Base-by-base conservation (phyloP, 257 asterid genomes). In the Penstemon newberryi region DNA sequence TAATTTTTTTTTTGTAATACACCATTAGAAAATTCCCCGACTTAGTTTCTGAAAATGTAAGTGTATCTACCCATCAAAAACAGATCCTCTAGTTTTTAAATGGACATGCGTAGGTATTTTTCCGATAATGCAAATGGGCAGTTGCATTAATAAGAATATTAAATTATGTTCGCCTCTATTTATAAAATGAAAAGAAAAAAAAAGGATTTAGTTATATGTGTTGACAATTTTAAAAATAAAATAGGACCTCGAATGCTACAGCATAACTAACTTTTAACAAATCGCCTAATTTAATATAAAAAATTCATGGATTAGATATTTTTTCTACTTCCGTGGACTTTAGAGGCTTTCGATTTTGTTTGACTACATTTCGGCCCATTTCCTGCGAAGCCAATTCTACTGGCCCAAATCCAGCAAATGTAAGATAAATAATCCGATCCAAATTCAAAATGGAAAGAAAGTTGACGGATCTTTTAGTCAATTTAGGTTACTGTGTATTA, bases 211-310 rank as follows among this genome's bases (percentile, higher is more conserved):
- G 5, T 41, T 71, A 25, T 25, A 40, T 25, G 61, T 65, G 77
- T 65, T 76, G 73, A 76, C 70, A 60, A 60, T 43, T 60, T 40
- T 25, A 47, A 62, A 66, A 57, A 41, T 67, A 47, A 25, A 67
- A 47, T 46, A 49, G 56, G 19, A 12, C 40, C 36, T 6, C n/a
- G 78, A 77, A 54, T 37, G 70, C 39, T 64, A 73, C 78, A 10
- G 47, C 56, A 33, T 69, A 77, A 69, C 82, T 50, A 77, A 73
- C 75, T 55, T 68, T n/a, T 9, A 68, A 73, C 61, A 58, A 67
- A 68, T 58, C 63, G 51, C 36, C 57, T 43, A 42, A 43, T 36
- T 55, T 55, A 67, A 53, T 57, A 9, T n/a, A 54, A 46, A 37
- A 33, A 6, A 4, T 54, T 52, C n/a, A 41, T 4, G 41, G 41